These are phyloP conservation scores for Pseudocercospora macadamiae DNA, from an alignment of 2,329 filamentous ascomycete species.

Conservation along the genomic window DNA sequence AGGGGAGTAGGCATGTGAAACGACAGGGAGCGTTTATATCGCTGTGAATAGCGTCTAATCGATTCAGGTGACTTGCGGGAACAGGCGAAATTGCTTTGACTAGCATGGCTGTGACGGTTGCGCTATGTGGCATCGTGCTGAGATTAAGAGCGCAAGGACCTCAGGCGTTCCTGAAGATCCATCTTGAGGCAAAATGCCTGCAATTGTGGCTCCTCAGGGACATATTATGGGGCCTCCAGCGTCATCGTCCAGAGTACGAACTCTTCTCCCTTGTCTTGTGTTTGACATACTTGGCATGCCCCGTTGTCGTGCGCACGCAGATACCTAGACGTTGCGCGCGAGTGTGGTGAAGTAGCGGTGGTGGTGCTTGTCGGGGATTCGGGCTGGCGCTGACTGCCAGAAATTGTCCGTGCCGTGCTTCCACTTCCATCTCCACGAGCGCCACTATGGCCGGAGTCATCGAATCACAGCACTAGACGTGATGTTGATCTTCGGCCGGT, in stretches of 20 bases:
- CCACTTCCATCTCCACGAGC: background rate
- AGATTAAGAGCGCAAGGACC: slow-evolving; percentile 22
- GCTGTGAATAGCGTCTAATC: slow-evolving; percentile 10
- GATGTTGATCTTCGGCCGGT: slow-evolving; percentile 2
- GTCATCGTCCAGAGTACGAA: background rate
- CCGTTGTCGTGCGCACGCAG: background rate
- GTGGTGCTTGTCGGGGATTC: background rate
- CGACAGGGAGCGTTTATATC: slow-evolving; percentile 20
- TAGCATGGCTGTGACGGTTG: slow-evolving; percentile 19
- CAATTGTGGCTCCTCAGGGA: background rate
- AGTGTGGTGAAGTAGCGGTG: background rate
- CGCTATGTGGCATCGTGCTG: slow-evolving; percentile 22
- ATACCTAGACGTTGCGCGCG: background rate
- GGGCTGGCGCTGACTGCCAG: background rate
- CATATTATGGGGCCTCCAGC: background rate
- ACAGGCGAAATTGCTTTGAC: slow-evolving; percentile 25
- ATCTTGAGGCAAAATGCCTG: background rate
- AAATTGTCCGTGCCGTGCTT: background rate
- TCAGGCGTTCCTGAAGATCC: background rate
- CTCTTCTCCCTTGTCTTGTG: background rate
- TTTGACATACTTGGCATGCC: background rate
- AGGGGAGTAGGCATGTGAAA: slow-evolving; percentile 12
- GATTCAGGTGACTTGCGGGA: slow-evolving; percentile 22
- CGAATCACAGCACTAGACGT: background rate
- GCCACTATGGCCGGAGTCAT: background rate